Conservation (phyloP, 345 rosid species). For the Gossypium rotundifolium region DNA sequence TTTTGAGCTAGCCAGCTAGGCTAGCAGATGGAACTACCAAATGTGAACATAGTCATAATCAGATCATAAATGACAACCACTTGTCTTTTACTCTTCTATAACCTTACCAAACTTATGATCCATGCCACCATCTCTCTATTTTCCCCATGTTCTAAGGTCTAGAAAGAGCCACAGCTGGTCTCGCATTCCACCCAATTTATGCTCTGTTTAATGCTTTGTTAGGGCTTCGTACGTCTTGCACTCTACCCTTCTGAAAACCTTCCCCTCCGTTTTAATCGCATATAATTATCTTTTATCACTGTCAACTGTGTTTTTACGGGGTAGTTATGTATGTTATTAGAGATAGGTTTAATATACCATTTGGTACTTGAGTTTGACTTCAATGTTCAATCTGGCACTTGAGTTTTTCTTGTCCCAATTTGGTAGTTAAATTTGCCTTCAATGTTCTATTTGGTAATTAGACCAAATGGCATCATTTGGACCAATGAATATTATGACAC, state of each 20-base stretch:
- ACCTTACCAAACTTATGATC: not conserved
- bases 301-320: not conserved
- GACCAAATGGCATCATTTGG: no score
- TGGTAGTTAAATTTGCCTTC: no score
- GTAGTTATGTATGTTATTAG: not conserved
- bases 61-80: constrained; percentile 12
- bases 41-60: not conserved
- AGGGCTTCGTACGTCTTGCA: not conserved
- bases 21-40: not conserved
- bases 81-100: not conserved
- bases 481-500: no score
- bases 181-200: not conserved
- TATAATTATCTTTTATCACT: not conserved
- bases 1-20: not conserved
- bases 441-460: no score
- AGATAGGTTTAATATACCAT: no score
- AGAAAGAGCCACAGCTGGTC: not conserved
- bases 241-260: not conserved
- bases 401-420: no score
- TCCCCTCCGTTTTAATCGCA: not conserved
- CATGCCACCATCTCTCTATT: not conserved
- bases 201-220: constrained; percentile 1
- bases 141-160: constrained; percentile 14
- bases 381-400: no score
- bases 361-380: no score